A percentile compares a stretch with the other conserved stretches of the same genome.
Conservation (phyloP, 345 rosid genomes). For the Nasturtium officinale region DNA sequence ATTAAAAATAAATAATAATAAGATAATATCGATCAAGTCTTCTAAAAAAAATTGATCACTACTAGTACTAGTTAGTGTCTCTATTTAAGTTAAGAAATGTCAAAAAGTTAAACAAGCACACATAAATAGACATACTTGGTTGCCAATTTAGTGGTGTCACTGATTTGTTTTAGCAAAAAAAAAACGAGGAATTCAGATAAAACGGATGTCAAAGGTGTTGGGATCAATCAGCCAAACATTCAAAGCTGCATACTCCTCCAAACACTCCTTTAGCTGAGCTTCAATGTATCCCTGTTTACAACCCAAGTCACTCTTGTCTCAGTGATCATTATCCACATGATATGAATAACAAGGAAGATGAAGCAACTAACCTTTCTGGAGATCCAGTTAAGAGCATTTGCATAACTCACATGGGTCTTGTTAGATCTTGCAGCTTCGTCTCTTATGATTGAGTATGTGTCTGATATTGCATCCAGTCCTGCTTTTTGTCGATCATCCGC, state of each 20-base stretch:
- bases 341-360: background rate
- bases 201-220: constrained; percentile 84
- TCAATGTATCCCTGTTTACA: constrained; percentile 91
- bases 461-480: constrained; percentile 97
- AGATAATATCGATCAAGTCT: background rate
- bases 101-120: background rate
- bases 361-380: constrained; percentile 84
- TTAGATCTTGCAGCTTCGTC: constrained; percentile 95
- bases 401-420: constrained; percentile 76
- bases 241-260: constrained; percentile 94
- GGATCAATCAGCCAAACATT: constrained; percentile 99
- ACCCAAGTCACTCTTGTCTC: constrained; percentile 25
- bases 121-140: background rate
- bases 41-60: background rate
- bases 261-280: constrained; percentile 96
- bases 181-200: constrained; percentile 53
- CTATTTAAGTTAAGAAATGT: background rate
- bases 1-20: too few species aligned
- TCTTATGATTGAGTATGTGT: constrained; percentile 88
- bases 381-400: constrained; percentile 95
- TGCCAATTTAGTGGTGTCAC: background rate
- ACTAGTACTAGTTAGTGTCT: background rate
- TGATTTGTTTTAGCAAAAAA: background rate
- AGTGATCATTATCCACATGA: constrained; percentile 1
- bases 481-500: constrained; percentile 86